Base-by-base conservation (phyloP, 345 rosid genomes). In the Populus tremula region DNA sequence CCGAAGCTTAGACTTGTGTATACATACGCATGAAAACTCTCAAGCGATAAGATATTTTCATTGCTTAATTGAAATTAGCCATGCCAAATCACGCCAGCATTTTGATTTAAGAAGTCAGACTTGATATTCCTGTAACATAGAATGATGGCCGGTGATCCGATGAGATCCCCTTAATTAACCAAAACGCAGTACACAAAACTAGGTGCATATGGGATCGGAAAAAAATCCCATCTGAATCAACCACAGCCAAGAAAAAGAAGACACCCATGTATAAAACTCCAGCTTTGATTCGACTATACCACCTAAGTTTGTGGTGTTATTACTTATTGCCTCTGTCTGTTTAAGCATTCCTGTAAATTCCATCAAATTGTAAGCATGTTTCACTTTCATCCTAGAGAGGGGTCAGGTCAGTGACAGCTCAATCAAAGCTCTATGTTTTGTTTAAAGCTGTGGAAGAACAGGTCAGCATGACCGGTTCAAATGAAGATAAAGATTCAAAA, bases 331-430 rank as follows among this genome's bases (percentile, higher is more conserved):
- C 73, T 71, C 65, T 67, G 77, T 78, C 82, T 27, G 36, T n/a
- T 17, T 50, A 50, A 64, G 64, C 76, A 47, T 73, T 73, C 80
- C 67, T 70, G 81, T 33, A 81, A 83, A 27, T 69, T 61, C 64
- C 59, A 65, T 75, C 49, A 69, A 68, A 5, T 38, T 63, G 50
- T 12, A 72, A 75, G 75, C 70, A 63, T 76, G 63, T 77, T 83
- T 39, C 82, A 41, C 25, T 82, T 23, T 75, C 86, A 67, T 69
- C 64, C 39, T 36, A 75, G n/a, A 41, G 29, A 16, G 12, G 63
- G 23, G 50, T 29, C 72, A 64, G 35, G 56, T 61, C 67, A 67
- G 47, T 78, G 85, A 82, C 85, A 83, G 81, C 85, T 72, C 81
- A 81, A 77, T 84, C 62, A 49, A 33, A 72, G 20, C 53, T 43